A percentile compares a stretch with the other conserved stretches of the same genome.
Evolutionary conservation across 2,329 filamentous ascomycete genomes (phyloP).

Genomic region (Penicillium fuscoglaucum): DNA sequence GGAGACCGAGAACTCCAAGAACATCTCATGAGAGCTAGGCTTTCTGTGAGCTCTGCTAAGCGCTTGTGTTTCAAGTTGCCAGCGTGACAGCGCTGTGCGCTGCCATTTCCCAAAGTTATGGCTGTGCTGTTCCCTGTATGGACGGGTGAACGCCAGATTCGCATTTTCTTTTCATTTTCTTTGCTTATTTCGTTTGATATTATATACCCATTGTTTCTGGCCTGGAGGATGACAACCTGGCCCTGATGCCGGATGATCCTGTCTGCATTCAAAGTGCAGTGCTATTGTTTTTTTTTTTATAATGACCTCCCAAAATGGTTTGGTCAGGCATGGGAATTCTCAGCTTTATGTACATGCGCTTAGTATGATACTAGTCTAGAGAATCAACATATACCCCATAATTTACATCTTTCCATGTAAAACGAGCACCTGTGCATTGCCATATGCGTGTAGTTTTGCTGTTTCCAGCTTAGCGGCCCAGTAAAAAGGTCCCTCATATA

Average conservation of each 20-base stretch:
- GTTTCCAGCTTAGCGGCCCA: no score
- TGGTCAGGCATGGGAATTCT: constrained; percentile 6
- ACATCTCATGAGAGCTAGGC: neutral
- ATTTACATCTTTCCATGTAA: neutral
- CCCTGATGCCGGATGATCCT: neutral
- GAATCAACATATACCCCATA: neutral
- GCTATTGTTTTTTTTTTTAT: neutral
- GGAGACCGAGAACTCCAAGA: constrained; percentile 2
- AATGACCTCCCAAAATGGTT: constrained; percentile 7
- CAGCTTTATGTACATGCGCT: constrained; percentile 2
- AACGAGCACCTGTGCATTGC: neutral
- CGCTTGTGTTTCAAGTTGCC: neutral
- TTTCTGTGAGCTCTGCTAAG: neutral
- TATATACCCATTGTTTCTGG: constrained; percentile 21
- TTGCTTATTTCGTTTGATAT: constrained; percentile 4
- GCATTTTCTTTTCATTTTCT: constrained; percentile 2
- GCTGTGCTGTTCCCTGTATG: constrained; percentile 1
- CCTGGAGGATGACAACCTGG: neutral
- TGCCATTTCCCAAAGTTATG: constrained; percentile 11
- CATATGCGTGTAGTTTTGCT: no score
- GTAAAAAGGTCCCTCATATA: no score
- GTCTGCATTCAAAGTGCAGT: constrained; percentile 8
- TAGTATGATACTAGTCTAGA: neutral
- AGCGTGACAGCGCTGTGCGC: constrained; percentile 18
- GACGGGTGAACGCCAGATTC: constrained; percentile 6